Evolutionary conservation across 495 filamentous ascomycete genomes (phyloP), one percentile per base, ranked within the genome.

Genomic region (Tuber calosporum): DNA sequence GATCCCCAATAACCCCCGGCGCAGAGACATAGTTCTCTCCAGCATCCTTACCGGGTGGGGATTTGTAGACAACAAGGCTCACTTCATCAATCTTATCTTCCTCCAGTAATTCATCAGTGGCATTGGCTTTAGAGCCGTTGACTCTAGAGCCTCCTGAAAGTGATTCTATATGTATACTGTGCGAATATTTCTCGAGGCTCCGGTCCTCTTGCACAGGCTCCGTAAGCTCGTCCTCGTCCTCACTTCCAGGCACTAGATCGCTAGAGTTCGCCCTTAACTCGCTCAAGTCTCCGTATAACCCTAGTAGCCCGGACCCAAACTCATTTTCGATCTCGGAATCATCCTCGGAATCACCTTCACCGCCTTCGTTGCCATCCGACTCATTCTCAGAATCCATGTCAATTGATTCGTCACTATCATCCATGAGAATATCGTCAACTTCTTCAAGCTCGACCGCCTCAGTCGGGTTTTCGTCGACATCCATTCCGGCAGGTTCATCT

Each of bases 361-460:
- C 83, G 22, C 83, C 86, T 15, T 83, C 81, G 15, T 30, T 62
- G 1, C 82, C 83, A 19, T 82, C 84, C 34, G 71, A 78, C 22
- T 83, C 84, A 39, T 84, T 85, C 8, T 87, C 87, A 22, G 93
- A 90, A 77, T 93, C 90, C 94, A 97, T 97, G 74, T 94, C 92
- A 9, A 91, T 89, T 15, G 92, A 95, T 74, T 91, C 90, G 77
- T 95, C 92, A 58, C 88, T 91, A 72, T 91, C 90, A 73, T 92
- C 90, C 79, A 90, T 83, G 53, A 93, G 83, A 39, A 87, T 84
- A 36, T 87, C 85, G 79, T 91, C 90, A 67, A 91, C 87, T 72
- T 94, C 89, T 37, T 92, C 92, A 7, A 88, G 73, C 72, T 87
- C 83, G 43, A 85, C 79, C 7, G 82, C 70, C 13, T 77, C 79